Evolutionary conservation across 129 eudicot species (phyloP), one percentile per base, ranked within the genome.

Genomic region (Glebionis coronaria): DNA sequence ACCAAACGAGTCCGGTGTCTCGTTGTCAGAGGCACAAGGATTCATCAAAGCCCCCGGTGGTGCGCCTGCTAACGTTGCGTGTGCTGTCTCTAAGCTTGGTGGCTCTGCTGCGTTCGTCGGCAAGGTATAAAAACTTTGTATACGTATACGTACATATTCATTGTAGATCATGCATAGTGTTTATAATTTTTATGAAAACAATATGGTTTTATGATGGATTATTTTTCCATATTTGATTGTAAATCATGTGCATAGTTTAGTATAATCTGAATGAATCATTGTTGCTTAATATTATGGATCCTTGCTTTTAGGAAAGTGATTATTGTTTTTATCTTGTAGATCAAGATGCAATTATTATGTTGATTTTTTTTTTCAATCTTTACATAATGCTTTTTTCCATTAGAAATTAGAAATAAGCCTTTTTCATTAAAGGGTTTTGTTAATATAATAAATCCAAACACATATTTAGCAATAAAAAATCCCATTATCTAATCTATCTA

Each of bases 31-130:
- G 74, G 80, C 96, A 12, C 60, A 45, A 5, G 96, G 87, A 2
- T 88, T 88, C 73, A 69, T 88, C 49, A 88, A 88, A 74, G 96
- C 96, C 77, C 96, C 96, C 23, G 91, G 96, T 18, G 96, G 96
- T 45, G 96, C 96, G 0, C 96, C 96, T 7, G 96, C 96, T 61
- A 88, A 88, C 20, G 96, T 88, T 15, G 96, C 96, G 0, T 82
- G 88, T 58, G 82, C 96, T 45, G 81, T 88, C 14, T 29, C 84
- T 58, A 88, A 76, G 69, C 96, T 88, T 16, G 96, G 91, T 40
- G 91, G 87, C 12, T 14, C 81, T 0, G 73, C 91, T 42, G 88
- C 96, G 19, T 88, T 88, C 63, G 12, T 88, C 4, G 96, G 96
- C 70, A 88, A 88, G 95, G 90, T 84, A 49, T 27, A 9, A 50